Evolutionary conservation across 2,329 filamentous ascomycete genomes (phyloP).

Genomic region (Fusarium protoensiforme): DNA sequence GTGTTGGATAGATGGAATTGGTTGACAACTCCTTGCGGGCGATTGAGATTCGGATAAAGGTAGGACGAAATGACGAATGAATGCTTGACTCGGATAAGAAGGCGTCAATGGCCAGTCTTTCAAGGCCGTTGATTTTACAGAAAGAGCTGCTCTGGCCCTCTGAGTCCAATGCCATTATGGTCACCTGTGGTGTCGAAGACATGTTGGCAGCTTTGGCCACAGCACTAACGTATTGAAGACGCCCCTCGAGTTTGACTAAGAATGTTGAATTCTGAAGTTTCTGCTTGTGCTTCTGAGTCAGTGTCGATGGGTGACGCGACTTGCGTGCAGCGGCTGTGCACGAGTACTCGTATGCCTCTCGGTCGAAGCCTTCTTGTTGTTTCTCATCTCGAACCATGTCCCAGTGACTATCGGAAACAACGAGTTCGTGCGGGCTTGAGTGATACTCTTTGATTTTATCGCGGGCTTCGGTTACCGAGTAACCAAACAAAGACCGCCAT

Average conservation of each 20-base stretch:
- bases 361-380: background rate
- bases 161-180: background rate
- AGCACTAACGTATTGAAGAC: background rate
- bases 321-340: background rate
- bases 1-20: background rate
- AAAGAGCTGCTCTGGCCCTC: background rate
- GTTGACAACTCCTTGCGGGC: background rate
- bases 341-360: conserved; percentile 8
- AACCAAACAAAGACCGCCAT: conserved; percentile 8
- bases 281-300: background rate
- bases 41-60: conserved; percentile 1
- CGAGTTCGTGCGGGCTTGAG: rapidly evolving
- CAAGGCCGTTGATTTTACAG: background rate
- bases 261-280: background rate
- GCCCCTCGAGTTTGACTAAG: conserved; percentile 2
- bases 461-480: background rate
- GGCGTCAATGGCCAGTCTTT: background rate
- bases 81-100: background rate
- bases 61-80: background rate
- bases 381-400: background rate
- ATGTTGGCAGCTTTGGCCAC: background rate
- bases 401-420: conserved; percentile 1
- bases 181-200: too few species aligned
- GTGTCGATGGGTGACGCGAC: background rate
- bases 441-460: background rate